Percentiles rank a stretch among this genome's conserved stretches.
Evolutionary conservation across 257 asterid genomes (phyloP).

Genomic region (Phtheirospermum japonicum): DNA sequence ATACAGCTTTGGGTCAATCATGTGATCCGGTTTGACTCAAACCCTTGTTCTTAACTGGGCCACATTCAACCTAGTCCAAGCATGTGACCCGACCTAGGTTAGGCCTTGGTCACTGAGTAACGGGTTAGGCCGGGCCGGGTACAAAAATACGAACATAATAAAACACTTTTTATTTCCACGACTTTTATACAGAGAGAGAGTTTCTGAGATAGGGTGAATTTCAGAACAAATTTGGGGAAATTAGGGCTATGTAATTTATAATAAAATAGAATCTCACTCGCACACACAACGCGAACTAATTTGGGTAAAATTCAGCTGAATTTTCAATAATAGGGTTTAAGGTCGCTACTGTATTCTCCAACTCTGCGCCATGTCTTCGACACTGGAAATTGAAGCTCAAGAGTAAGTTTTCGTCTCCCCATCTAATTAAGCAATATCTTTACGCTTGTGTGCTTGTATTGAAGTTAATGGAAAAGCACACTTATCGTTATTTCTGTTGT

Average conservation of each 20-base stretch:
- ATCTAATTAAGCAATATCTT: not conserved
- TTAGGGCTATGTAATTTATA: conserved; percentile 1
- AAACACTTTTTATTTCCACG: no score
- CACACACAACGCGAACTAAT: not conserved
- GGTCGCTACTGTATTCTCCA: conserved; percentile 26
- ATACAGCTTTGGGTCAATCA: no score
- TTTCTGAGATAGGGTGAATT: no score
- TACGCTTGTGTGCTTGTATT: not conserved
- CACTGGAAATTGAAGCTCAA: conserved; percentile 94
- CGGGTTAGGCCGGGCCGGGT: no score
- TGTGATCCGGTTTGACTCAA: no score
- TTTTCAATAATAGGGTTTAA: conserved; percentile 35
- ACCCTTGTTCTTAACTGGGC: no score
- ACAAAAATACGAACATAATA: no score
- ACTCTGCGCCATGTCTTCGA: conserved; percentile 66
- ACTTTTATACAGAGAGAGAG: no score
- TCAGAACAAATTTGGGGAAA: conserved; percentile 7
- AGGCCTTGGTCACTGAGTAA: no score
- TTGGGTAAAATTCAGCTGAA: conserved; percentile 20
- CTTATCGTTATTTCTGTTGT: not conserved
- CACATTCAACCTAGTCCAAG: no score
- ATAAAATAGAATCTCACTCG: not conserved
- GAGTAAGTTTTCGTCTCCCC: conserved; percentile 53
- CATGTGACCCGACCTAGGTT: no score
- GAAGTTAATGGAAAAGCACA: no score